Conservation (phyloP, 768 basidiomycete genomes). For the Chalciporus piperatus region DNA sequence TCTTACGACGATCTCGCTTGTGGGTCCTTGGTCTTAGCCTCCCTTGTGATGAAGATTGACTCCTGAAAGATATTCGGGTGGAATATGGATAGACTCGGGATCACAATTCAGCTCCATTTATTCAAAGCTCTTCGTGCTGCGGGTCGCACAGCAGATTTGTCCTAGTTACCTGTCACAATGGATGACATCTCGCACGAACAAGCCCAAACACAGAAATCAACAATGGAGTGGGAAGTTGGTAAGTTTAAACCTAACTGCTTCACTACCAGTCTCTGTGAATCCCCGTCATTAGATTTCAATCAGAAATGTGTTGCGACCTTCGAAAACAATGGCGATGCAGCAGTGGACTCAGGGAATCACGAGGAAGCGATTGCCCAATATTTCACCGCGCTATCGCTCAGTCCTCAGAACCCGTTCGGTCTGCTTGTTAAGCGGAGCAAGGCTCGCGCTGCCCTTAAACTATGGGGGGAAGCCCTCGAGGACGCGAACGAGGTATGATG, state of each 20-base stretch:
- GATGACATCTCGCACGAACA: too few species aligned
- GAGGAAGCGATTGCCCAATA: constrained; percentile 16
- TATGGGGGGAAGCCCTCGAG: too few species aligned
- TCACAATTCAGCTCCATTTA: not conserved
- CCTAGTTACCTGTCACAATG: too few species aligned
- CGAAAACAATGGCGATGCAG: constrained; percentile 12
- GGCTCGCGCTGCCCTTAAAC: too few species aligned
- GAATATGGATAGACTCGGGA: constrained; percentile 1
- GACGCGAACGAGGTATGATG: too few species aligned
- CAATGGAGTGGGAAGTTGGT: too few species aligned
- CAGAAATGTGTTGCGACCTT: constrained; percentile 3
- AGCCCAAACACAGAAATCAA: too few species aligned
- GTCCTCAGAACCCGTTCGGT: not conserved
- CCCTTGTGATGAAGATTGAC: too few species aligned
- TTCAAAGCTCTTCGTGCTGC: not conserved
- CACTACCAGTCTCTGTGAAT: too few species aligned
- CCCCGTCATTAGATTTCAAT: constrained; percentile 5
- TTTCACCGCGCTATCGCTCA: constrained; percentile 12
- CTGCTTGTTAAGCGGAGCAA: too few species aligned
- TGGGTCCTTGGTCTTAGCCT: not conserved
- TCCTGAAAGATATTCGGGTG: constrained; percentile 6
- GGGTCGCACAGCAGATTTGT: not conserved
- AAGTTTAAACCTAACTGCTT: too few species aligned
- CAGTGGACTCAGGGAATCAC: constrained; percentile 1
- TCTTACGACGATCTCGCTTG: constrained; percentile 13